Conservation (phyloP, 2,329 filamentous ascomycete species). For the Aspergillus pseudoglaucus region DNA sequence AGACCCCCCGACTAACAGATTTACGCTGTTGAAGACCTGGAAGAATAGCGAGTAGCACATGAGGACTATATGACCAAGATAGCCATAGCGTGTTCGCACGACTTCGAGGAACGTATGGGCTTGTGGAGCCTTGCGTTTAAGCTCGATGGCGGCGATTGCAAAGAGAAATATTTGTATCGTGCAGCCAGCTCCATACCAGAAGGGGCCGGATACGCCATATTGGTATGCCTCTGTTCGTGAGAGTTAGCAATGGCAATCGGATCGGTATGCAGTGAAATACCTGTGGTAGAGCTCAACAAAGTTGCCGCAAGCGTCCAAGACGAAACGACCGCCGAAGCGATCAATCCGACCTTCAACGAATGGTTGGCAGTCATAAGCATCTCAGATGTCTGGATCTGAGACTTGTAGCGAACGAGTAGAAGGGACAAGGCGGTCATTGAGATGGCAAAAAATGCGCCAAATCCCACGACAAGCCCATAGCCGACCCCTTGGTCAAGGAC, state of each 20-base stretch:
- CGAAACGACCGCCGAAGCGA: slow-evolving; percentile 82
- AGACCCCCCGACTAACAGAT: slow-evolving; percentile 78
- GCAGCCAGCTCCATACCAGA: slow-evolving; percentile 61
- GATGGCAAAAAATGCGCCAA: slow-evolving; percentile 67
- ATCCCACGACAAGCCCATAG: slow-evolving; percentile 70
- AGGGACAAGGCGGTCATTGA: slow-evolving; percentile 55
- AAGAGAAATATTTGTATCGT: slow-evolving; percentile 85
- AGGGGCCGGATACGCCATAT: slow-evolving; percentile 63
- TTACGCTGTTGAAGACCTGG: slow-evolving; percentile 80
- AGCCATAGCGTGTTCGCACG: slow-evolving; percentile 72
- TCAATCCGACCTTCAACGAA: slow-evolving; percentile 81
- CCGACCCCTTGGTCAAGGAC: slow-evolving; percentile 55
- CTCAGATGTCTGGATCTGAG: slow-evolving; percentile 77
- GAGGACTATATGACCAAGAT: slow-evolving; percentile 66
- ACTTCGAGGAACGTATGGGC: slow-evolving; percentile 76
- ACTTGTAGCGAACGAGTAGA: slow-evolving; percentile 48
- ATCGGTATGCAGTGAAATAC: too few relatives aligned
- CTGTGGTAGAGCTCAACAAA: slow-evolving; percentile 56
- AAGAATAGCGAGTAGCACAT: slow-evolving; percentile 77
- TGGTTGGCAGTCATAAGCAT: slow-evolving; percentile 90
- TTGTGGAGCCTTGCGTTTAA: slow-evolving; percentile 81
- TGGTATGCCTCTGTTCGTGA: slow-evolving; percentile 70
- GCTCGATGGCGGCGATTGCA: slow-evolving; percentile 80
- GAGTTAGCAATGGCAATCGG: too few relatives aligned
- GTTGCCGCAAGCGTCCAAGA: slow-evolving; percentile 93